These are phyloP conservation scores for Candida chilensis DNA, from an alignment of 805 yeast genomes.

Conservation along the genomic window DNA sequence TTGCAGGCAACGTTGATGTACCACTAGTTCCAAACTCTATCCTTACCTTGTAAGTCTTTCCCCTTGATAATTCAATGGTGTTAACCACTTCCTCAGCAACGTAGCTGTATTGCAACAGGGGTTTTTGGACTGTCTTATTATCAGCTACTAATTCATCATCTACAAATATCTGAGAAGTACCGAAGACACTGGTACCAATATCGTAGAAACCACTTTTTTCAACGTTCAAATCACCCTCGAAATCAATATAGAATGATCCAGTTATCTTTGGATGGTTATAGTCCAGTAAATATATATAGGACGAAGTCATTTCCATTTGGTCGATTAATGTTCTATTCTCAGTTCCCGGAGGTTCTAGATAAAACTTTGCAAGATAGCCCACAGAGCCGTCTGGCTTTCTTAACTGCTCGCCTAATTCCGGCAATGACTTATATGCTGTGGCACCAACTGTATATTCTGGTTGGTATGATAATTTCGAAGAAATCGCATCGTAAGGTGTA, in stretches of 20 bases:
- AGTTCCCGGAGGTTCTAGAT: slow-evolving; percentile 12
- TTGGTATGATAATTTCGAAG: slow-evolving; percentile 1
- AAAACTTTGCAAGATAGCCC: slow-evolving; percentile 17
- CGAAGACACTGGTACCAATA: slow-evolving; percentile 42
- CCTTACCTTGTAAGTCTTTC: slow-evolving; percentile 31
- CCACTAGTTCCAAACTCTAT: slow-evolving; percentile 44
- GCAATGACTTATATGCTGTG: slow-evolving; percentile 9
- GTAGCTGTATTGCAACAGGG: slow-evolving; percentile 27
- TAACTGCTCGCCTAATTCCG: slow-evolving; percentile 9
- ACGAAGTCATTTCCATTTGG: slow-evolving; percentile 8
- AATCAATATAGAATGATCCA: slow-evolving; percentile 27
- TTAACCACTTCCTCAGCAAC: slow-evolving; percentile 37
- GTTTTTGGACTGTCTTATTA: slow-evolving; percentile 41
- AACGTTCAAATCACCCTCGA: slow-evolving; percentile 34
- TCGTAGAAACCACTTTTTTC: slow-evolving; percentile 38
- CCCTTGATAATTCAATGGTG: slow-evolving; percentile 26
- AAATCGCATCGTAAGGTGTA: slow-evolving; percentile 40
- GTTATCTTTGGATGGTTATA: slow-evolving; percentile 9
- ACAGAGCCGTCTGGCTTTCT: slow-evolving; percentile 9
- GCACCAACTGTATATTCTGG: slow-evolving; percentile 10
- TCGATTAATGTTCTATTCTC: slow-evolving; percentile 14
- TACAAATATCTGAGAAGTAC: slow-evolving; percentile 46
- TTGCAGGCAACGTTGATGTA: no score
- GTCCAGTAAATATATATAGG: slow-evolving; percentile 10
- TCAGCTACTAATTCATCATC: slow-evolving; percentile 46